A percentile compares a stretch with the other conserved stretches of the same genome.
Evolutionary conservation across 352 stramenopile species (phyloP).

Genomic region (Blastocystis hominis): DNA sequence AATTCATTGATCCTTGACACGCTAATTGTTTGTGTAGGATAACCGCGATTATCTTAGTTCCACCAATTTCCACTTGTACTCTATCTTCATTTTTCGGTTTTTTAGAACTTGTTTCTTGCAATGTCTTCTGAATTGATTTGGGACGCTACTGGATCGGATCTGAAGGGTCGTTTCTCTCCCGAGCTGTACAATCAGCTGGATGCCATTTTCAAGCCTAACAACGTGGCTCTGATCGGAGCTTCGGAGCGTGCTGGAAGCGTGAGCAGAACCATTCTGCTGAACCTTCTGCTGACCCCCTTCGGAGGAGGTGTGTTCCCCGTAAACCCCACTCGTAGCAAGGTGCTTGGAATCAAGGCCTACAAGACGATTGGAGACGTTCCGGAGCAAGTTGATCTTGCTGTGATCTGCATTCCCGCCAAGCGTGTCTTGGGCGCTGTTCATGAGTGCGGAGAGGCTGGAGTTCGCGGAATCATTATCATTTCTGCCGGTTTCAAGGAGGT

Average conservation of each 20-base stretch:
- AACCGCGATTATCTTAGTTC: too few relatives aligned
- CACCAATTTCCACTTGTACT: too few relatives aligned
- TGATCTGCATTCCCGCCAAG: conserved; percentile 63
- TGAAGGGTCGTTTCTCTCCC: neutral
- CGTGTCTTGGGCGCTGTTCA: conserved; percentile 59
- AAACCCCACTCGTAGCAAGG: conserved; percentile 61
- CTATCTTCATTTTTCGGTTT: too few relatives aligned
- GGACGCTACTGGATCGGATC: conserved; percentile 23
- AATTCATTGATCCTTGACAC: too few relatives aligned
- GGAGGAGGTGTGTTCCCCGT: conserved; percentile 61
- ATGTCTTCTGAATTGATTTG: conserved; percentile 16
- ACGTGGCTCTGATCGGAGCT: conserved; percentile 63
- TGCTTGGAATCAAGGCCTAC: conserved; percentile 63
- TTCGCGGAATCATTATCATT: conserved; percentile 63
- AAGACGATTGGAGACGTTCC: conserved; percentile 61
- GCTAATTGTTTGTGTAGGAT: too few relatives aligned
- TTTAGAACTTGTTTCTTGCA: too few relatives aligned
- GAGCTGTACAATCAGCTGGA: conserved; percentile 29
- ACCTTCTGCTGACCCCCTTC: conserved; percentile 60
- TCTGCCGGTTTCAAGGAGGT: conserved; percentile 65
- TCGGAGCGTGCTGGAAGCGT: conserved; percentile 61
- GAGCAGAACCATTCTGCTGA: conserved; percentile 61
- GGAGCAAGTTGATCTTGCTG: conserved; percentile 62
- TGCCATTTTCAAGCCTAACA: conserved; percentile 56
- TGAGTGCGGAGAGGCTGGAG: conserved; percentile 62